Evolutionary conservation across 805 yeast species (phyloP), one percentile per base, ranked within the genome.

Genomic region (Pichia nakasei): DNA sequence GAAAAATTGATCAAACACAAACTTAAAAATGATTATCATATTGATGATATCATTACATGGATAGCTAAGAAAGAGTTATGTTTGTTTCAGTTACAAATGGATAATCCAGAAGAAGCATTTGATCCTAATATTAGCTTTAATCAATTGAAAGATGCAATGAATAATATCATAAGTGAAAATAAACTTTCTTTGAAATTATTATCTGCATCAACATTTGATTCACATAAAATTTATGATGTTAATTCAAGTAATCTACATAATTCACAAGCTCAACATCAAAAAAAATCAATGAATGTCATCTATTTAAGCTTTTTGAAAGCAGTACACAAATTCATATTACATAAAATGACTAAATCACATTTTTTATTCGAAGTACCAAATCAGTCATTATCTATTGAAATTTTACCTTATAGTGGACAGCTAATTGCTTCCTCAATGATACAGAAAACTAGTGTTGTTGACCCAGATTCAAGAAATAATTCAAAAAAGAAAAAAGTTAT

Each of bases 371-470:
- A 46, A 33, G 41, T 52, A 12, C 27, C 46, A 22, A 48, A 45
- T 32, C 52, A 51, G 44, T 60, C 37, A 56, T 63, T 49, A 41
- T 67, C 33, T 49, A 68, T 27, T 22, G 65, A 46, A 52, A 50
- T 75, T 2, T 47, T 71, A 1, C 78, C 79, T 0, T 76, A 75
- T 57, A 80, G 80, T 2, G 73, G 72, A 61, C 76, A 51, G 60
- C 66, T 51, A 42, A 66, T 47, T 2, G 41, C 51, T 6, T 58
- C 64, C 11, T 49, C 58, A 38, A 58, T 36, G 52, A 59, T 33
- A 52, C 54, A 43, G 44, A 55, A 45, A 38, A 47, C 33, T 9
- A 22, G 27, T 37, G 32, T 42, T 33, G 34, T 38, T 18, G 21
- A n/a, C 8, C 18, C 32, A 9, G 26, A 42, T 22, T 20, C 22